These are phyloP conservation scores for Erodium maritimum DNA, from an alignment of 345 rosid genomes.

Conservation along the genomic window DNA sequence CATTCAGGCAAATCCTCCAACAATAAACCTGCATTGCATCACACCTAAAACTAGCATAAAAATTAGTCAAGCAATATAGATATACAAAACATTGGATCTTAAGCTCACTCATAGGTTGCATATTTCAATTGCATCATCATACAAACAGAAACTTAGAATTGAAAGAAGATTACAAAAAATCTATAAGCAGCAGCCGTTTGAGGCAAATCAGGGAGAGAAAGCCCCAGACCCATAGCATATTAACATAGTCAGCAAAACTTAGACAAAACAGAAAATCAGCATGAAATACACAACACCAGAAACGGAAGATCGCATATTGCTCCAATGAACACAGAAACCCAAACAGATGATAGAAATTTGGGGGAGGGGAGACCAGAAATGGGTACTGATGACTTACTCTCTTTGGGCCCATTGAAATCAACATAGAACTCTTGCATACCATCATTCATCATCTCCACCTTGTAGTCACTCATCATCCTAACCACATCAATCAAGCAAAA, in stretches of 20 bases:
- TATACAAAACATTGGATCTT: constrained; percentile 1
- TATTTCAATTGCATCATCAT: not conserved
- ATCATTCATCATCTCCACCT: constrained; percentile 98
- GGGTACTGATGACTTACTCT: constrained; percentile 37
- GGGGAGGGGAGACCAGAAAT: not conserved
- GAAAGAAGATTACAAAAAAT: not conserved
- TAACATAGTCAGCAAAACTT: constrained; percentile 5
- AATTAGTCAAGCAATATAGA: not conserved
- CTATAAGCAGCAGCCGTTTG: not conserved
- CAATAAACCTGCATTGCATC: constrained; percentile 19
- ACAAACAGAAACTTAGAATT: not conserved
- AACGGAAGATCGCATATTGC: constrained; percentile 7
- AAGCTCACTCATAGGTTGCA: not conserved
- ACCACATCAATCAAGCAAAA: constrained; percentile 18
- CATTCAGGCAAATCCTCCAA: constrained; percentile 13
- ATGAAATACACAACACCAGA: constrained; percentile 6
- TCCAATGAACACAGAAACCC: not conserved
- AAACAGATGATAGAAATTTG: constrained; percentile 4
- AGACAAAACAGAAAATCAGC: constrained; percentile 1
- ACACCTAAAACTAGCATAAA: constrained; percentile 2
- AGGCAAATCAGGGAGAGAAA: constrained; percentile 4
- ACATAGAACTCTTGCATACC: constrained; percentile 95
- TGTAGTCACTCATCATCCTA: constrained; percentile 99
- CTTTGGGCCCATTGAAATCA: constrained; percentile 93
- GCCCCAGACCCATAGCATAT: constrained; percentile 10